Base-by-base conservation (phyloP, 2,329 filamentous ascomycete genomes). In the Penicillium sp. region DNA sequence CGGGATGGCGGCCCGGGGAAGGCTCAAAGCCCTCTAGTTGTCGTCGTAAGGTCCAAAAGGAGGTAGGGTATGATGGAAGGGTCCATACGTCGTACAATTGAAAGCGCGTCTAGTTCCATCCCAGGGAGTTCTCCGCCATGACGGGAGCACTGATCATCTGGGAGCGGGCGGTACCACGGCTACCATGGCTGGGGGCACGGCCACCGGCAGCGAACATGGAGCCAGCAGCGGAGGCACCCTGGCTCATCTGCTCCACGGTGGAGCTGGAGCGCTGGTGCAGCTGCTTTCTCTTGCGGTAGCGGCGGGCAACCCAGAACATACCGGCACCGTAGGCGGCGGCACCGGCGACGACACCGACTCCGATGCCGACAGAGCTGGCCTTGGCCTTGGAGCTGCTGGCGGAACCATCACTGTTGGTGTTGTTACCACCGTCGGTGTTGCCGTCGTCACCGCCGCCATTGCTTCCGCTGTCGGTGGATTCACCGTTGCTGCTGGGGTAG, bases 121-220 rank as follows among this genome's bases (percentile, higher is more conserved):
- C 92, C 62, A 97, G 84, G 48, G 91, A 96, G 82, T 97, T 97
- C 79, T 95, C 92, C 3, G 92, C 89, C 74, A 92, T 92, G 60
- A 96, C 89, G 3, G 92, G 92, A 32, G 91, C 90, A 58, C 90
- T 95, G 71, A 97, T 96, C 75, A 88, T 84, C 67, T 86, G 83
- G 51, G 86, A 87, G 58, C 87, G 78, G 52, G 84, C 81, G 61
- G 82, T 87, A 56, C 86, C 83, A 61, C 88, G 89, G 70, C 89
- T 92, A 63, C 82, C 84, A 51, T 88, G 85, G 65, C 84, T 79
- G 47, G 74, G 70, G 47, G 60, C 72, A 42, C 61, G 70, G 47
- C 61, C 86, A 71, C 86, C 81, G 52, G 71, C 72, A 56, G 66
- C 65, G 47, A 73, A 63, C 29, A 68, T 31, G 10, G 71, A 67